Base-by-base conservation (phyloP, 768 basidiomycete species). In the Paxillus rubicundulus region DNA sequence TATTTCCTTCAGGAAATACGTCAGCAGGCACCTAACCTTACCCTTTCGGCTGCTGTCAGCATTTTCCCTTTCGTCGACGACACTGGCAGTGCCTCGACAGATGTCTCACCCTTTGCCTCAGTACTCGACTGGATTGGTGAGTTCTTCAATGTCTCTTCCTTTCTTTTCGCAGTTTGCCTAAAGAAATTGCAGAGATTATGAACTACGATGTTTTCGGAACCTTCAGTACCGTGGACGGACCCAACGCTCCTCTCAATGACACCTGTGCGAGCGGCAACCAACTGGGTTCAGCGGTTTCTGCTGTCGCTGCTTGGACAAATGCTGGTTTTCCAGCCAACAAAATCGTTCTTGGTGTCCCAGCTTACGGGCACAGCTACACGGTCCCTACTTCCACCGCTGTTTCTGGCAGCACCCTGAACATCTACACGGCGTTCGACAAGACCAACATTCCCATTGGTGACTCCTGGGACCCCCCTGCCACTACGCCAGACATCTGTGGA, bases 181-280 rank as follows among this genome's bases (percentile, higher is more conserved):
- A 40, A 14, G 38, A 9, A 18, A 80, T 70, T 75, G 71, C 63
- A 75, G 80, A 71, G 50, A 71, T 86, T 47, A 88, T 88, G 86
- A 84, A 82, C 66, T 88, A 88, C 68, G 86, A 87, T 59, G 68
- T 87, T 48, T 77, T 72, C 60, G 82, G 84, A 16, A 72, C 76
- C 20, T 78, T 77, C 65, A 75, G 77, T 51, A 67, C 73, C 56
- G 67, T 84, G 56, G 76, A 81, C 45, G 92, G 92, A 1, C 83
- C 95, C 13, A 92, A 91, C 67, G 85, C 94, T 2, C 93, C 95
- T 5, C 75, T 97, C 34, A 74, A 85, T 53, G 86, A 96, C 70
- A 75, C 79, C 0, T 97, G 95, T 66, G 82, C 83, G 1, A 68
- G 67, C 9, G 71, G 82, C 14, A 33, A 12, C 51, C 86, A 83